Conservation (phyloP, 768 basidiomycete species). For the Kwoniella europaea region DNA sequence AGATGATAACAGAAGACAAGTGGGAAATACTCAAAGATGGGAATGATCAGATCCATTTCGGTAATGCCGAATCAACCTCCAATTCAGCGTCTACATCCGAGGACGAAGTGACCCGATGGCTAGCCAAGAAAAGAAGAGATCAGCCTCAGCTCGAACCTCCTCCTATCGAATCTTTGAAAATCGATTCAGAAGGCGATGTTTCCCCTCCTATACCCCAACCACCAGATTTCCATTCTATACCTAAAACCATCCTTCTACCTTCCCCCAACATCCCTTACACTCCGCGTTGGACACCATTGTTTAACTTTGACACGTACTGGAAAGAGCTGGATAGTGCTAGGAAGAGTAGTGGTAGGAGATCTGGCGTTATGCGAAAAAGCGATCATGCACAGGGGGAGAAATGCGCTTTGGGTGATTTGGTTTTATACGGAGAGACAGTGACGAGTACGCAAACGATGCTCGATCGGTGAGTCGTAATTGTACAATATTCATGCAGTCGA, state of each 20-base stretch:
- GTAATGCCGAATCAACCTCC: slow-evolving; percentile 4
- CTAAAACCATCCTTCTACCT: slow-evolving; percentile 51
- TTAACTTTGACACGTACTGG: slow-evolving; percentile 71
- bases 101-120: slow-evolving; percentile 23
- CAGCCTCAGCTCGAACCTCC: slow-evolving; percentile 26
- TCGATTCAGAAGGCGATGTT: slow-evolving; percentile 23
- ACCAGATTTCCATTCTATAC: slow-evolving; percentile 57
- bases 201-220: slow-evolving; percentile 62
- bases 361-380: slow-evolving; percentile 28
- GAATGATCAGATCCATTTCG: slow-evolving; percentile 65
- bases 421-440: slow-evolving; percentile 86
- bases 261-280: slow-evolving; percentile 35
- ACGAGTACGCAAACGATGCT: slow-evolving; percentile 95
- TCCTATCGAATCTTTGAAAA: slow-evolving; percentile 20
- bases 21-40: slow-evolving; percentile 65
- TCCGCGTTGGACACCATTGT: slow-evolving; percentile 69
- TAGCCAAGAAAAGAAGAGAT: slow-evolving; percentile 24
- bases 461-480: slow-evolving; percentile 70
- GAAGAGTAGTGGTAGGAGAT: slow-evolving; percentile 36
- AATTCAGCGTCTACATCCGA: not conserved
- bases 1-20: slow-evolving; percentile 14
- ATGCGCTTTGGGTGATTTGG: slow-evolving; percentile 70
- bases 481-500: not conserved
- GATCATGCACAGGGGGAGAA: slow-evolving; percentile 31
- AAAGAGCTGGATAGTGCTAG: slow-evolving; percentile 59